Conservation (phyloP, 768 basidiomycete species). For the Mycena crocata region DNA sequence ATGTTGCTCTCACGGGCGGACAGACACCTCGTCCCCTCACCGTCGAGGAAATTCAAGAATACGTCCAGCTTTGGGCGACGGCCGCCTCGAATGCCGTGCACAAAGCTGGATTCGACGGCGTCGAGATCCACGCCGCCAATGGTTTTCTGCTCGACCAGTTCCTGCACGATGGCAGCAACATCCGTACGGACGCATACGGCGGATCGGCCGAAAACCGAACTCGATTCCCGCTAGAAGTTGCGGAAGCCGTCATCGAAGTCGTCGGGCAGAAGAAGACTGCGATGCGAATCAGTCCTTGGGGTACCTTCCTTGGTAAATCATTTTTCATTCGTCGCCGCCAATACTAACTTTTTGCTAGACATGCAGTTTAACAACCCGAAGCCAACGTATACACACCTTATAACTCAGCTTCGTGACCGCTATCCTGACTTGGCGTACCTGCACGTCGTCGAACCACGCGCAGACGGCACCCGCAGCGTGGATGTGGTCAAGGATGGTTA, state of each 20-base stretch:
- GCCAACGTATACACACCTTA: slow-evolving; percentile 58
- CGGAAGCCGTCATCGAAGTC: slow-evolving; percentile 51
- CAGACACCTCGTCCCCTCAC: slow-evolving; percentile 43
- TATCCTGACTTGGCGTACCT: slow-evolving; percentile 58
- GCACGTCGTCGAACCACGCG: slow-evolving; percentile 53
- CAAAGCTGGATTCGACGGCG: slow-evolving; percentile 67
- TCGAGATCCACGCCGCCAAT: slow-evolving; percentile 55
- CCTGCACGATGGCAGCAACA: slow-evolving; percentile 54
- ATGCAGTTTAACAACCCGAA: slow-evolving; percentile 56
- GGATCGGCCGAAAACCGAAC: slow-evolving; percentile 54
- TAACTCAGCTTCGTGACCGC: slow-evolving; percentile 46
- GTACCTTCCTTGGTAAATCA: slow-evolving; percentile 38
- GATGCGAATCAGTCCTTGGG: slow-evolving; percentile 58
- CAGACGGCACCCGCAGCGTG: slow-evolving; percentile 25
- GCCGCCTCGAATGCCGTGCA: slow-evolving; percentile 59
- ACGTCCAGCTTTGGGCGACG: slow-evolving; percentile 52
- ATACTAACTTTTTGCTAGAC: slow-evolving; percentile 37
- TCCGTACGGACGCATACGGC: slow-evolving; percentile 46
- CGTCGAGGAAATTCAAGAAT: slow-evolving; percentile 48
- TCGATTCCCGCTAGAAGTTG: slow-evolving; percentile 57
- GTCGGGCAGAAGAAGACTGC: slow-evolving; percentile 57
- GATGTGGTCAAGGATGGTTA: slow-evolving; percentile 12
- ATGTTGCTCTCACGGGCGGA: slow-evolving; percentile 27
- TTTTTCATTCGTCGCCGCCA: slow-evolving; percentile 31
- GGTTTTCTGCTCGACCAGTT: slow-evolving; percentile 60